Evolutionary conservation across 1,284 basidiomycete genomes (phyloP), one percentile per base, ranked within the genome.

Genomic region (Cystobasidiaceae sp.): DNA sequence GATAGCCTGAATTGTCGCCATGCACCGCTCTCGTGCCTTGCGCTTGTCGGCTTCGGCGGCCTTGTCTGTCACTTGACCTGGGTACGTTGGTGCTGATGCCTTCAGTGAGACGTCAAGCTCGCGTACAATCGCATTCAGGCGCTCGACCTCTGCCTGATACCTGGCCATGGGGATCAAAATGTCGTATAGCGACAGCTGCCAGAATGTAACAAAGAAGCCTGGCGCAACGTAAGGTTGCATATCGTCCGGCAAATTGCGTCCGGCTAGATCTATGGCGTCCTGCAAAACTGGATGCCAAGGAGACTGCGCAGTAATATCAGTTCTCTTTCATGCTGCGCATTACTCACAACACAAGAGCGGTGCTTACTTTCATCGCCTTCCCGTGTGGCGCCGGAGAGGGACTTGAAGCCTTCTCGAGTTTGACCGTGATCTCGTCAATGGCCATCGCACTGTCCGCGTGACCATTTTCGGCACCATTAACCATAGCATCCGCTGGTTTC

Each of bases 101-200:
- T 75, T 3, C 66, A 69, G 8, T 72, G 52, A 33, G 7, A 34
- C 46, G 28, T 64, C 72, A 13, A 79, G 72, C 17, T 77, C 75
- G 25, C 71, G 71, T 41, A 75, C 72, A 32, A 78, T 71, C 13
- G 69, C 71, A 32, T 73, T 72, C 34, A 81, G 75, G 5, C 77
- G 72, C 33, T 70, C 73, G 43, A 77, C 75, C 25, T 79, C 78
- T 34, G 74, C 71, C 39, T 75, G 72, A 69, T 82, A 82, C 19
- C 77, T 72, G 13, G 75, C 73, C 30, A 74, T 68, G 9, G 80
- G 90, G 28, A 88, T 86, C 0, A 83, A 79, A 45, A 97, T 82
- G 75, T 97, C 93, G 71, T 90, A 89, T 27, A 87, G 87, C 0
- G 89, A 88, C 59, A 97, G 77, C 75, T 94, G 91, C 93, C 93